These are phyloP conservation scores for Lyophyllum atratum DNA, from an alignment of 768 basidiomycete genomes.

Conservation along the genomic window DNA sequence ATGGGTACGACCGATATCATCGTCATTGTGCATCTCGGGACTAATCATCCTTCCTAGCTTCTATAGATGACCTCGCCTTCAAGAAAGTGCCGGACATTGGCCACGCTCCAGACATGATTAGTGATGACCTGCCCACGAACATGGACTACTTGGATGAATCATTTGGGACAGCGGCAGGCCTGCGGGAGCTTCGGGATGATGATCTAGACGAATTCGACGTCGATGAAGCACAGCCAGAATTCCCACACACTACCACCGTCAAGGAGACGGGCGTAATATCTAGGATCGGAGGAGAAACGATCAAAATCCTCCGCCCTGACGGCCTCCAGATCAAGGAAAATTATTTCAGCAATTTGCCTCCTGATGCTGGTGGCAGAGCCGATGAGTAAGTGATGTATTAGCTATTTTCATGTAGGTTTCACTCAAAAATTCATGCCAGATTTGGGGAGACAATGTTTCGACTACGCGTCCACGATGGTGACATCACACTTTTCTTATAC, in stretches of 20 bases:
- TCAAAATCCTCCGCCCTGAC: slow-evolving; percentile 68
- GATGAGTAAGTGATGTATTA: slow-evolving; percentile 43
- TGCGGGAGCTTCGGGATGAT: slow-evolving; percentile 72
- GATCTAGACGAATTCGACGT: slow-evolving; percentile 69
- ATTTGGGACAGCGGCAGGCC: slow-evolving; percentile 75
- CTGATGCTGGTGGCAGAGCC: slow-evolving; percentile 48
- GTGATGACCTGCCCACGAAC: slow-evolving; percentile 90
- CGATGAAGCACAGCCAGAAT: slow-evolving; percentile 28
- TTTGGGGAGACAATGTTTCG: slow-evolving; percentile 49
- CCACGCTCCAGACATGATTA: slow-evolving; percentile 82
- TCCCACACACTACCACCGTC: slow-evolving; percentile 22
- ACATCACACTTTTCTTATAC: slow-evolving; percentile 74
- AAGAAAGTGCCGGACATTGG: slow-evolving; percentile 73
- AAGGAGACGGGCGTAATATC: slow-evolving; percentile 50
- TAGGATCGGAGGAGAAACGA: slow-evolving; percentile 79
- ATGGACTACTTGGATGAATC: slow-evolving; percentile 84
- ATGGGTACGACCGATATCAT: slow-evolving; percentile 34
- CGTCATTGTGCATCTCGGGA: background rate
- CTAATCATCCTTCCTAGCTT: slow-evolving; percentile 41
- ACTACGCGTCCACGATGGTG: slow-evolving; percentile 59
- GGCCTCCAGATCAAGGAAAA: slow-evolving; percentile 73
- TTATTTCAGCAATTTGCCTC: slow-evolving; percentile 67
- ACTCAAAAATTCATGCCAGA: slow-evolving; percentile 26
- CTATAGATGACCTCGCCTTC: slow-evolving; percentile 85
- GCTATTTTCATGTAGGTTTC: background rate